Percentiles rank a stretch among this genome's conserved stretches.
Conservation (phyloP, 164 flowering plant genomes). For the Vitis riparia region DNA sequence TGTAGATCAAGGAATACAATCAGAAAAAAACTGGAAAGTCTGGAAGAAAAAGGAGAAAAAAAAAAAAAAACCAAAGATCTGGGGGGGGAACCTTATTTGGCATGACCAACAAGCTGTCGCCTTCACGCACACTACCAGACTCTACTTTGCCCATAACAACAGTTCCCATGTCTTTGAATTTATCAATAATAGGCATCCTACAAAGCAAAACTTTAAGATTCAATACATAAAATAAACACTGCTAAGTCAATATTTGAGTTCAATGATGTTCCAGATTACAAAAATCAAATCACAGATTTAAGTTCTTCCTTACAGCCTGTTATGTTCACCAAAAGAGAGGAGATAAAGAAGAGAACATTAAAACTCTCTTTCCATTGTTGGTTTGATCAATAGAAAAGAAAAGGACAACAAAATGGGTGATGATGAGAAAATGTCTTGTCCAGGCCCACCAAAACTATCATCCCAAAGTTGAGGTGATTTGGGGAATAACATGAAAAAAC, state of each 20-base stretch:
- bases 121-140: constrained; percentile 88
- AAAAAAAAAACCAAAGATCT: neutral
- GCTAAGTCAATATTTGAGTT: neutral
- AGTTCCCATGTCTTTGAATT: constrained; percentile 97
- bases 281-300: too few relatives aligned
- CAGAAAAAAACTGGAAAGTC: neutral
- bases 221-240: neutral
- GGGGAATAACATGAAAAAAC: too few relatives aligned
- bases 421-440: too few relatives aligned
- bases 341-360: too few relatives aligned
- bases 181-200: constrained; percentile 97
- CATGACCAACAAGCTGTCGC: constrained; percentile 78
- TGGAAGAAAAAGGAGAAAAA: neutral
- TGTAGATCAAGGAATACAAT: constrained; percentile 26
- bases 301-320: too few relatives aligned
- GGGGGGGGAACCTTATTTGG: constrained; percentile 77
- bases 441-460: too few relatives aligned
- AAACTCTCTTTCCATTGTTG: too few relatives aligned
- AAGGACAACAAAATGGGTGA: too few relatives aligned
- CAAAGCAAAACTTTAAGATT: constrained; percentile 6
- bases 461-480: too few relatives aligned
- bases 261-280: neutral
- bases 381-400: too few relatives aligned
- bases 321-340: too few relatives aligned
- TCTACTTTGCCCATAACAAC: constrained; percentile 98